Evolutionary conservation across 768 basidiomycete genomes (phyloP).

Genomic region (Calocera cornea): DNA sequence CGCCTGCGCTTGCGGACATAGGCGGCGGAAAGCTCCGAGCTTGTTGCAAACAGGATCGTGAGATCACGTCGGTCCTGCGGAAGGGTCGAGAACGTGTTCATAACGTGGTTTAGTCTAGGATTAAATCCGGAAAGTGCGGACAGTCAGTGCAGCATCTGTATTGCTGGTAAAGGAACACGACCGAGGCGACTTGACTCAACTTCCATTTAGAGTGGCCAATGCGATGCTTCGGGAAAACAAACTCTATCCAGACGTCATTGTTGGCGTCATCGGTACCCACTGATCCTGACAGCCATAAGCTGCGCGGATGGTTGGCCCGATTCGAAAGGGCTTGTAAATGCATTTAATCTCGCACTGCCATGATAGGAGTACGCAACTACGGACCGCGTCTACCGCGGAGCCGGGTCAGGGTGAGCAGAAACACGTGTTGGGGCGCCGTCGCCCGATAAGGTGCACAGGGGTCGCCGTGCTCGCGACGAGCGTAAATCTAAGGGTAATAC

Average conservation of each 20-base stretch:
- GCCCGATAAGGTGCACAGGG: neutral
- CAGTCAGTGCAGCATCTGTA: neutral
- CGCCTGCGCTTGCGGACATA: neutral
- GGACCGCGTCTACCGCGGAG: neutral
- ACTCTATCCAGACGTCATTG: neutral
- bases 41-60: neutral
- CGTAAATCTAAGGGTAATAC: neutral
- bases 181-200: neutral
- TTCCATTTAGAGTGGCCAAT: neutral
- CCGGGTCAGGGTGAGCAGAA: neutral
- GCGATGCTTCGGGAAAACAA: slow-evolving; percentile 3
- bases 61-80: neutral
- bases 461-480: neutral
- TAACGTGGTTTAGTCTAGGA: neutral
- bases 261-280: slow-evolving; percentile 5
- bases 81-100: neutral
- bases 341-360: neutral
- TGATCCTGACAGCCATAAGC: neutral
- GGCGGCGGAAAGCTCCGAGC: neutral
- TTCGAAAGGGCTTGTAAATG: neutral
- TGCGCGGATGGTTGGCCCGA: neutral
- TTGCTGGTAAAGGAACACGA: neutral
- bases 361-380: neutral
- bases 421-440: neutral
- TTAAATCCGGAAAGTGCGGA: neutral